Evolutionary conservation across 345 rosid genomes (phyloP).

Genomic region (Lepidium sativum): DNA sequence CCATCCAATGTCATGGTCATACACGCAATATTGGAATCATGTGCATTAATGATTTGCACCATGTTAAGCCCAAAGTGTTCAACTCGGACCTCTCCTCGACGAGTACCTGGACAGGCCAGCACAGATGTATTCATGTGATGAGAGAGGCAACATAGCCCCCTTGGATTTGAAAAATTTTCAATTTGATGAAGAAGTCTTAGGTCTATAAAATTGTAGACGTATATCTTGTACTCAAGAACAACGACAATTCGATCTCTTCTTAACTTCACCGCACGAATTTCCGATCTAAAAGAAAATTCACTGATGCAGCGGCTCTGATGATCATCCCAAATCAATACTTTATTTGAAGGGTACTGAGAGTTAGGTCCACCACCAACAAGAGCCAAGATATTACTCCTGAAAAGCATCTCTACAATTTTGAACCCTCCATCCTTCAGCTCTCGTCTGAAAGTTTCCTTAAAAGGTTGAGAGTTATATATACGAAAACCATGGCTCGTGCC

Average conservation of each 20-base stretch:
- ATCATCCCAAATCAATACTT: slow-evolving; percentile 90
- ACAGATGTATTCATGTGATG: slow-evolving; percentile 63
- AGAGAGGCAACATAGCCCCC: slow-evolving; percentile 88
- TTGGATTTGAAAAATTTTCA: slow-evolving; percentile 67
- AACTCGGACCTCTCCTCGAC: slow-evolving; percentile 67
- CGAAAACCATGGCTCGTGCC: slow-evolving; percentile 74
- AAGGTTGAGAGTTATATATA: slow-evolving; percentile 72
- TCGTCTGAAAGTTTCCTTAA: slow-evolving; percentile 67
- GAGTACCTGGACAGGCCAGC: slow-evolving; percentile 84
- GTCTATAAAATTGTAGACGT: slow-evolving; percentile 66
- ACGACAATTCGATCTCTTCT: slow-evolving; percentile 68
- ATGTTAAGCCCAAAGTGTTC: slow-evolving; percentile 80
- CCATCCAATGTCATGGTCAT: slow-evolving; percentile 85
- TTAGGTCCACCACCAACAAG: slow-evolving; percentile 67
- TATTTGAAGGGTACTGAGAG: slow-evolving; percentile 75
- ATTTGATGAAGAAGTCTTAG: slow-evolving; percentile 81
- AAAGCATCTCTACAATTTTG: slow-evolving; percentile 86
- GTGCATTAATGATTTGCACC: slow-evolving; percentile 63
- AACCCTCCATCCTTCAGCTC: slow-evolving; percentile 67
- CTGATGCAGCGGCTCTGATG: slow-evolving; percentile 77
- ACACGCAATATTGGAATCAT: slow-evolving; percentile 72
- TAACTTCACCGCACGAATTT: slow-evolving; percentile 67
- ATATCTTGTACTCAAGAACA: slow-evolving; percentile 85
- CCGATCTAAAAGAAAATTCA: slow-evolving; percentile 75
- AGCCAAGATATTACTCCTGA: slow-evolving; percentile 77